Conservation (phyloP, 1,284 basidiomycete genomes). For the Cryptococcus sp. region DNA sequence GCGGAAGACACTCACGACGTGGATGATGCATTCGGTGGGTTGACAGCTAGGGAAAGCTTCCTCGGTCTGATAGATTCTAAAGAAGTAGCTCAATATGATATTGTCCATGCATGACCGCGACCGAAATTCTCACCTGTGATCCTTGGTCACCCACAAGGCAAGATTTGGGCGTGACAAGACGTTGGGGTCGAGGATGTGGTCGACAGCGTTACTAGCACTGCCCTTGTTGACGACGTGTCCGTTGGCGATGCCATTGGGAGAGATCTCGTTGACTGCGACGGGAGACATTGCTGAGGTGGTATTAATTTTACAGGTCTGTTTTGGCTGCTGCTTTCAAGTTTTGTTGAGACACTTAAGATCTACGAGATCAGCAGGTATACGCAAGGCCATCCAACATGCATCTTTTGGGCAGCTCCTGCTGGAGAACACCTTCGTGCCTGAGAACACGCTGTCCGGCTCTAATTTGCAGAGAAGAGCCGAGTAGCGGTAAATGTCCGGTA, state of each 20-base stretch:
- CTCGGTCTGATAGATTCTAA: slow-evolving; percentile 31
- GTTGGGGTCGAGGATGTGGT: slow-evolving; percentile 15
- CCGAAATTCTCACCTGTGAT: slow-evolving; percentile 26
- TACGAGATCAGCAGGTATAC: too few species aligned
- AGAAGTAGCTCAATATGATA: neutral
- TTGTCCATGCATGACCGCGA: neutral
- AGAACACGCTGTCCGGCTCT: too few species aligned
- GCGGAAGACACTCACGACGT: slow-evolving; percentile 17
- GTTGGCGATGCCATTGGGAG: neutral
- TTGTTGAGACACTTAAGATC: too few species aligned
- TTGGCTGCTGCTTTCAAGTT: too few species aligned
- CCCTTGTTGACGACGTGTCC: neutral
- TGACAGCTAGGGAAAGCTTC: slow-evolving; percentile 30
- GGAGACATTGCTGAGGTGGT: slow-evolving; percentile 1
- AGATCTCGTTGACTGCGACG: neutral
- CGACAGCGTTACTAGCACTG: neutral
- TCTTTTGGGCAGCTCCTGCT: too few species aligned
- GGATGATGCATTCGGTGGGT: slow-evolving; percentile 32
- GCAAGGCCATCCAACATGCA: too few species aligned
- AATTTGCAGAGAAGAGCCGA: too few species aligned
- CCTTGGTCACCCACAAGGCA: slow-evolving; percentile 37
- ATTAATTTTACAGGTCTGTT: too few species aligned
- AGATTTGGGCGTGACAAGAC: slow-evolving; percentile 28
- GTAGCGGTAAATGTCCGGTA: too few species aligned
- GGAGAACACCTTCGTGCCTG: too few species aligned